Evolutionary conservation across 1,284 basidiomycete genomes (phyloP), one percentile per base, ranked within the genome.

Genomic region (Rhodotorula mucilaginosa): DNA sequence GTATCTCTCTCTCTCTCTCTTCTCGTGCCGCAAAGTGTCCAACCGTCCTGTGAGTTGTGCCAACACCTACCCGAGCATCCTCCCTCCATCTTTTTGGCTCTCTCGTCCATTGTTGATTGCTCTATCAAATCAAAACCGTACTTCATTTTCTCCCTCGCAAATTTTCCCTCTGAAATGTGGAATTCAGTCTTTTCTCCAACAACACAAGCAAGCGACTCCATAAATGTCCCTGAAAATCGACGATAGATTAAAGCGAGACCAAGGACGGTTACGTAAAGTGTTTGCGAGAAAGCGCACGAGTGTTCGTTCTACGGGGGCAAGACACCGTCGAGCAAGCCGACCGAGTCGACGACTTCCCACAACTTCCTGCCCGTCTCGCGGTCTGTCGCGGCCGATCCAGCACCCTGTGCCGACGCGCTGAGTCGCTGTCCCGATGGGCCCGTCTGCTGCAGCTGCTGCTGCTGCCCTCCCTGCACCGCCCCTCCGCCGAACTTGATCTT

Each of bases 261-360:
- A 7, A 4, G 13, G 8, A 19, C 19, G 26, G 23, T 16, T 2
- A 5, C 18, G 3, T n/a, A 12, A 44, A 13, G 39, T 44, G 10
- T 12, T 46, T 31, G 26, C 46, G 19, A 18, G 8, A 10, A 26
- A 60, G 16, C 44, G 16, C 44, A 7, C 26, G 15, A 23, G 3
- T 13, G 12, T 19, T 8, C 26, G 12, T 19, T 8, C 26, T 31
- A 29, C 19, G 54, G 39, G 47, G 61, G 65, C 48, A 76, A 26
- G 12, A 76, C 74, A 6, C 74, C 74, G 26, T 74, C 70, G 8
- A 76, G 61, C 60, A 76, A 47, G 10, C 72, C 56, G 4, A 74
- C 72, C 21, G 62, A 66, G 48, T 76, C 74, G 31, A 76, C 74
- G 4, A 76, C 74, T 46, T 76, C 70, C 72, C 72, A 76, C 60